phyloP scores from a whole-genome alignment of 768 basidiomycete genomes.

The Pilatotrama ljubarskyi region DNA sequence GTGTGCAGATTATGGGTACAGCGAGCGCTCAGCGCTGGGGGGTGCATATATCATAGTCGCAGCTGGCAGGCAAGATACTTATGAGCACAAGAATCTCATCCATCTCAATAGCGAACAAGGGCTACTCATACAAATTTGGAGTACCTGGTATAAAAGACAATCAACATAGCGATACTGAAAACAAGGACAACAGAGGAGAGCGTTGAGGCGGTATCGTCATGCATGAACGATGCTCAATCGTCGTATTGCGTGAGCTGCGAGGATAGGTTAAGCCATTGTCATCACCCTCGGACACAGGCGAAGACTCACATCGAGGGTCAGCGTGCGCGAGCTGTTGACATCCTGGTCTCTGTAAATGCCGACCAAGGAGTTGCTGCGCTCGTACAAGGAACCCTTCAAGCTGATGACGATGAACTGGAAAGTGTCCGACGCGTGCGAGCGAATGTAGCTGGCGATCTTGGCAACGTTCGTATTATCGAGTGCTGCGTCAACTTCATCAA shows the following conservation, averaged over 20 bases:
- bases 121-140: too few relatives aligned
- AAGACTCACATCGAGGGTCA: constrained; percentile 82
- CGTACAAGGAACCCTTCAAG: constrained; percentile 90
- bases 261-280: neutral
- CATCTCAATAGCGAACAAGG: too few relatives aligned
- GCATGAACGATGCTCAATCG: constrained; percentile 36
- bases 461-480: constrained; percentile 99
- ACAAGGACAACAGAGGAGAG: neutral
- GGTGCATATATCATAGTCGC: too few relatives aligned
- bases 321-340: constrained; percentile 85
- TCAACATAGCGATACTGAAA: neutral
- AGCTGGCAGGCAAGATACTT: too few relatives aligned
- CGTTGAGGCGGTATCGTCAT: neutral
- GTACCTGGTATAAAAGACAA: constrained; percentile 3
- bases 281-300: neutral
- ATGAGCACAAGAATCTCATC: too few relatives aligned
- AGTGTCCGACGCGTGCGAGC: constrained; percentile 73
- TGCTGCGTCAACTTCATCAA: constrained; percentile 98
- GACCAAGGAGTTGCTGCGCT: constrained; percentile 85
- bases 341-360: constrained; percentile 96
- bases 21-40: too few relatives aligned
- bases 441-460: constrained; percentile 92
- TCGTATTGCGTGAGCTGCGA: constrained; percentile 59
- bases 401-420: constrained; percentile 99
- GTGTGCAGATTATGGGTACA: too few relatives aligned